phyloP scores from a whole-genome alignment of 306 rosid genomes.

The Casuarina glauca region DNA sequence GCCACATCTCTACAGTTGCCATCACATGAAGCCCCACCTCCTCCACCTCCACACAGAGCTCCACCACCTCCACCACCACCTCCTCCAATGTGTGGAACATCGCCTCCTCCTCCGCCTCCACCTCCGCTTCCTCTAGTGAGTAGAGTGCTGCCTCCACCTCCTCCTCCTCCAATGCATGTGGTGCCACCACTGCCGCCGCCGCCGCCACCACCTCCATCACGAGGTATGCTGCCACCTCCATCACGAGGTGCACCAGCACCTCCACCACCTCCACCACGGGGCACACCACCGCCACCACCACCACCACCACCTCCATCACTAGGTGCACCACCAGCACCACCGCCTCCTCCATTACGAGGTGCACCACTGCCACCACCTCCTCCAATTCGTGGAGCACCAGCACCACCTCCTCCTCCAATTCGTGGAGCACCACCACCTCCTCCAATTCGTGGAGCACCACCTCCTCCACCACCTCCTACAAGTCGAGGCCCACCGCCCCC shows the following conservation, averaged over 20 bases:
- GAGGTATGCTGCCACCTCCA: slow-evolving; percentile 23
- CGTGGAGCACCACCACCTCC: slow-evolving; percentile 38
- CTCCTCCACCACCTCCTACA: slow-evolving; percentile 44
- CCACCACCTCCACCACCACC: slow-evolving; percentile 30
- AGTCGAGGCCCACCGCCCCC: slow-evolving; percentile 56
- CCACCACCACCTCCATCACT: slow-evolving; percentile 30
- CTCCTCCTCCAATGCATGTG: slow-evolving; percentile 34
- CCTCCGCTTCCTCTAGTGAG: slow-evolving; percentile 24
- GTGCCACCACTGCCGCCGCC: slow-evolving; percentile 22
- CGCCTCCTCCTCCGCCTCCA: slow-evolving; percentile 17
- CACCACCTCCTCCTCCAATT: slow-evolving; percentile 39
- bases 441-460: slow-evolving; percentile 32
- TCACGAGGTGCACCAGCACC: slow-evolving; percentile 19
- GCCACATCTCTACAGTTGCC: slow-evolving; percentile 24
- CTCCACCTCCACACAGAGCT: slow-evolving; percentile 17
- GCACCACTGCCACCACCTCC: slow-evolving; percentile 39
- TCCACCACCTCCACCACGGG: slow-evolving; percentile 28
- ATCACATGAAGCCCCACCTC: slow-evolving; percentile 29
- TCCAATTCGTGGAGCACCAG: slow-evolving; percentile 31
- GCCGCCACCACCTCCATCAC: slow-evolving; percentile 31
- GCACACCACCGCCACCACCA: slow-evolving; percentile 21
- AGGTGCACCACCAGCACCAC: slow-evolving; percentile 36
- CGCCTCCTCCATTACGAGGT: slow-evolving; percentile 31
- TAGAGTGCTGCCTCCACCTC: slow-evolving; percentile 31
- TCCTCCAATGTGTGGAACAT: slow-evolving; percentile 21